A percentile compares a stretch with the other conserved stretches of the same genome.
Evolutionary conservation across 164 flowering plant genomes (phyloP).

Genomic region (Taxillus chinensis): DNA sequence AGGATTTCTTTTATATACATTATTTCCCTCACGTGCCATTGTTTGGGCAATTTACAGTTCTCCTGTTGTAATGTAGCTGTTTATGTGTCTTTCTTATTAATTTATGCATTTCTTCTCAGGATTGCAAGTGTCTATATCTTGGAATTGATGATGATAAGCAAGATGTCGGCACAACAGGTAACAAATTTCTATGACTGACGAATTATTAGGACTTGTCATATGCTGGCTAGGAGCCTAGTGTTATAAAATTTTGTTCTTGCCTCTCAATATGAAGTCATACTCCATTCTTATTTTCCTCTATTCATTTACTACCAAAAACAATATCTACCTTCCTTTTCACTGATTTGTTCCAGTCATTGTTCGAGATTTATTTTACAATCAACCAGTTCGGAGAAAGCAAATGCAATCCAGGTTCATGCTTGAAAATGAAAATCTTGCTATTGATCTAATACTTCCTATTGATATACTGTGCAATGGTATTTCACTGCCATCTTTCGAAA

Average conservation of each 20-base stretch:
- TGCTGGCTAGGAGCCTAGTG: too few relatives aligned
- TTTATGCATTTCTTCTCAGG: conserved; percentile 30
- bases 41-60: not conserved
- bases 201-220: too few relatives aligned
- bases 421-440: not conserved
- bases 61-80: not conserved
- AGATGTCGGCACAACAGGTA: conserved; percentile 93
- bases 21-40: not conserved
- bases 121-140: conserved; percentile 69
- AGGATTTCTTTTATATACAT: conserved; percentile 1
- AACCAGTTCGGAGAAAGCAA: conserved; percentile 86
- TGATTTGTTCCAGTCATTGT: conserved; percentile 52
- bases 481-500: not conserved
- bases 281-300: too few relatives aligned
- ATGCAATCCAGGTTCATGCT: conserved; percentile 64
- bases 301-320: too few relatives aligned
- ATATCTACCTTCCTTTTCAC: too few relatives aligned
- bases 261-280: not conserved
- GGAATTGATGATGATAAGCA: conserved; percentile 63
- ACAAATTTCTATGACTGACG: not conserved
- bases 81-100: conserved; percentile 2
- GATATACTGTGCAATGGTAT: too few relatives aligned
- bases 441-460: not conserved
- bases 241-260: too few relatives aligned
- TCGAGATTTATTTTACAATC: conserved; percentile 90